Evolutionary conservation across 129 eudicot genomes (phyloP), one percentile per base, ranked within the genome.

Genomic region (Artemisia tridentata): DNA sequence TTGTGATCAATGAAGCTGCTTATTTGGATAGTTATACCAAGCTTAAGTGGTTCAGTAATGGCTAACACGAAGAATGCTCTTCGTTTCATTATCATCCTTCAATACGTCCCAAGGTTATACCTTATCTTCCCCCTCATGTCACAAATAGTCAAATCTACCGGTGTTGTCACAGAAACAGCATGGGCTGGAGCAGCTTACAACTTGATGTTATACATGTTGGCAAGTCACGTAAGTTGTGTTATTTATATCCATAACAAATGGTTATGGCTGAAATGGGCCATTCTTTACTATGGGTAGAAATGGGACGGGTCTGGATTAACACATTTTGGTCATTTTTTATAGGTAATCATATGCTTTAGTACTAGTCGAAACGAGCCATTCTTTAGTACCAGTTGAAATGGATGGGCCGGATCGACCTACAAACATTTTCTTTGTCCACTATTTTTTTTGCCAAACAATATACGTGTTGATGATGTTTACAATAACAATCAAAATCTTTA

Each of bases 161-260:
- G 97, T 18, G 89, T 87, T 48, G 91, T 90, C 23, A 87, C 97
- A 27, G 87, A 85, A 79, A 87, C 91, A 25, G 97, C 91, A 4
- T 90, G 97, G 97, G 95, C 91, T 46, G 97, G 95, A 64, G 97
- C 97, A 38, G 95, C 95, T 55, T 90, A 90, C 57, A 90, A 90
- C 79, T 83, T 90, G 79, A 87, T 90, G 85, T 81, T 90, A 63
- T 90, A 80, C 85, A 84, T 87, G 87, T 73, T 90, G 55, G 89
- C 91, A 59, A 90, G 97, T 85, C 95, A 90, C 81, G 97, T 90
- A 83, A 90, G 97, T 71, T 50, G 23, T 60, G 15, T 71, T 34
- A 0, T 5, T 1, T 34, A 34, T 34, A 34, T 6, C 1, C 43
- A 34, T 34, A n/a, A n/a, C n/a, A n/a, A n/a, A n/a, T 3, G 3